Evolutionary conservation across 2,329 filamentous ascomycete genomes (phyloP).

Genomic region (Aspergillus vadensis): DNA sequence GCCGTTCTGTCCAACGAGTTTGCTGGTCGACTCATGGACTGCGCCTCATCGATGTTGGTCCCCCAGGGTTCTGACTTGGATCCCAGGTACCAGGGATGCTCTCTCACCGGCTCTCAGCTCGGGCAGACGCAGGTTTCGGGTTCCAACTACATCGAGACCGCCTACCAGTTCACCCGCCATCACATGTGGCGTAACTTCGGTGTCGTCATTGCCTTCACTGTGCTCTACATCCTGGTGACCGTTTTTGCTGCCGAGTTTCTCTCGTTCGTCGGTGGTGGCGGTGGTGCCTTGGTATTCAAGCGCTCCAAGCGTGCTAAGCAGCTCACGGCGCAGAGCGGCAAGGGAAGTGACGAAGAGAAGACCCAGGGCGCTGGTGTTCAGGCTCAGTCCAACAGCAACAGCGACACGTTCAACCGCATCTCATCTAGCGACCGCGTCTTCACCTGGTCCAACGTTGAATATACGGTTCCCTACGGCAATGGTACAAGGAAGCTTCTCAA

Average conservation of each 20-base stretch:
- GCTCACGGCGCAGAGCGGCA: conserved; percentile 47
- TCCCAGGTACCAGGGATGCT: conserved; percentile 63
- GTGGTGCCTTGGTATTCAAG: conserved; percentile 73
- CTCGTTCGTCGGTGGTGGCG: conserved; percentile 62
- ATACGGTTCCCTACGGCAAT: conserved; percentile 70
- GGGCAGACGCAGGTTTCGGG: conserved; percentile 57
- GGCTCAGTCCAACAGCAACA: conserved; percentile 29
- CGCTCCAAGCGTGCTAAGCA: conserved; percentile 64
- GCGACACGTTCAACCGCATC: conserved; percentile 45
- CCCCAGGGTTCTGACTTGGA: conserved; percentile 60
- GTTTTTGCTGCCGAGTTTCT: conserved; percentile 69
- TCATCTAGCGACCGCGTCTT: conserved; percentile 65
- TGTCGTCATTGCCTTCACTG: conserved; percentile 72
- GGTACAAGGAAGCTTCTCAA: conserved; percentile 65
- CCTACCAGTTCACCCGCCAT: conserved; percentile 59
- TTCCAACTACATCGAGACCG: conserved; percentile 55
- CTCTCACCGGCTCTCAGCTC: conserved; percentile 58
- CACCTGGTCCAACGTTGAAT: conserved; percentile 71
- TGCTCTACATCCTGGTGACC: conserved; percentile 73
- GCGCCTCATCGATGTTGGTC: conserved; percentile 60
- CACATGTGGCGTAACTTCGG: conserved; percentile 75
- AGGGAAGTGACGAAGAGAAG: conserved; percentile 62
- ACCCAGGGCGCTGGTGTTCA: conserved; percentile 35
- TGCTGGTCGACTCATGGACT: conserved; percentile 58
- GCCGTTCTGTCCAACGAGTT: conserved; percentile 70